These are phyloP conservation scores for Aureobasidium sp. DNA, from an alignment of 2,329 filamentous ascomycete species.

Conservation along the genomic window DNA sequence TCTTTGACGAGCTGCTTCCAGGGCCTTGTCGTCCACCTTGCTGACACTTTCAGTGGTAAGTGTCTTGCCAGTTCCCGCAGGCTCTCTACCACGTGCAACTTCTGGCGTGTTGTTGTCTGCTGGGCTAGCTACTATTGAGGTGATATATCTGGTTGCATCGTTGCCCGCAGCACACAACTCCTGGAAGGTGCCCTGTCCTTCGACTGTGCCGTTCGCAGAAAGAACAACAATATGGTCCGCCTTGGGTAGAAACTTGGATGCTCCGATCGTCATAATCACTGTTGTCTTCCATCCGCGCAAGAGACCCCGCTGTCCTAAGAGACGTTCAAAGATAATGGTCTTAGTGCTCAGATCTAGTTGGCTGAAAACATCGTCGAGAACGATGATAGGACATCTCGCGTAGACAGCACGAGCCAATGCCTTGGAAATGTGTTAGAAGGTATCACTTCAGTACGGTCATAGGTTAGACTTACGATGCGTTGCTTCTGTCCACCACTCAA, in stretches of 20 bases:
- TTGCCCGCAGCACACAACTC: constrained; percentile 17
- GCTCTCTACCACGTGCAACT: neutral
- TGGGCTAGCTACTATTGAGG: neutral
- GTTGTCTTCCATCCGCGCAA: constrained; percentile 30
- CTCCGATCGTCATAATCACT: constrained; percentile 30
- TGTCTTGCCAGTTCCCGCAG: neutral
- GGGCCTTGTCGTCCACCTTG: neutral
- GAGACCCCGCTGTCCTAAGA: constrained; percentile 35
- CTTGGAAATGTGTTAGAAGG: neutral
- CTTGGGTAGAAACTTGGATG: constrained; percentile 24
- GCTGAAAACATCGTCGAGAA: constrained; percentile 72
- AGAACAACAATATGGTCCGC: constrained; percentile 33
- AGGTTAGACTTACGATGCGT: constrained; percentile 53
- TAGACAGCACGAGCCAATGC: constrained; percentile 65
- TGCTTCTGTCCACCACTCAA: constrained; percentile 76
- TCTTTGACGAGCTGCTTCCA: constrained; percentile 11
- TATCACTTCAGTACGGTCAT: neutral
- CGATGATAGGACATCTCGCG: constrained; percentile 65
- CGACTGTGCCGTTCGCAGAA: neutral
- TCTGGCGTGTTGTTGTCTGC: neutral
- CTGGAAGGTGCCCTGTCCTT: constrained; percentile 23
- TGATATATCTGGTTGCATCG: neutral
- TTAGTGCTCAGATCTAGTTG: constrained; percentile 57
- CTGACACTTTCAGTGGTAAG: neutral
- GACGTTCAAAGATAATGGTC: constrained; percentile 31